Percentiles rank a stretch among this genome's conserved stretches.
These are phyloP conservation scores for Casuarina glauca DNA, from an alignment of 306 rosid species.

Conservation along the genomic window DNA sequence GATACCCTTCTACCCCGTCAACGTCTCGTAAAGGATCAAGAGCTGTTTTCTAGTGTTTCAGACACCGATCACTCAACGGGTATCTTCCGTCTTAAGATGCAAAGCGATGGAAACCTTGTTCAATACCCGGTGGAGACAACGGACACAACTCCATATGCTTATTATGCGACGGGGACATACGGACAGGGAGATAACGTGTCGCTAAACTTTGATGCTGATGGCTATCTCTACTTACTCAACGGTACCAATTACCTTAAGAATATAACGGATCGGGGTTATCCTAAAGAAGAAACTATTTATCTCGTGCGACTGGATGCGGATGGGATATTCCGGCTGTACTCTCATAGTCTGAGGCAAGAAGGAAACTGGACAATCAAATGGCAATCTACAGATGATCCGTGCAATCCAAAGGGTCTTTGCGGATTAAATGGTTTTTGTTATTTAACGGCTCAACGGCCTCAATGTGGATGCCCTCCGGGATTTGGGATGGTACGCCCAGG, in stretches of 20 bases:
- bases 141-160: neutral
- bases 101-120: constrained; percentile 27
- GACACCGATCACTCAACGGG: constrained; percentile 21
- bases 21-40: neutral
- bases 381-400: neutral
- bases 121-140: constrained; percentile 12
- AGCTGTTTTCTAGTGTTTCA: constrained; percentile 16
- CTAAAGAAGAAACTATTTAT: neutral
- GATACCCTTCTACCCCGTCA: constrained; percentile 28
- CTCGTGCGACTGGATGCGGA: neutral
- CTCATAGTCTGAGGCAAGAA: neutral
- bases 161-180: neutral
- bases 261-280: constrained; percentile 6
- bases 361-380: neutral
- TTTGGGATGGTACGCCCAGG: neutral
- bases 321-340: neutral
- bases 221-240: constrained; percentile 1
- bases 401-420: neutral
- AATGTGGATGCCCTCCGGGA: neutral
- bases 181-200: neutral
- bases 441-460: neutral
- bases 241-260: neutral
- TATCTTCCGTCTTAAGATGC: constrained; percentile 20
- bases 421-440: neutral
- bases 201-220: constrained; percentile 3